Evolutionary conservation across 495 filamentous ascomycete genomes (phyloP), one percentile per base, ranked within the genome.

Genomic region (Aspergillus bridgeri): DNA sequence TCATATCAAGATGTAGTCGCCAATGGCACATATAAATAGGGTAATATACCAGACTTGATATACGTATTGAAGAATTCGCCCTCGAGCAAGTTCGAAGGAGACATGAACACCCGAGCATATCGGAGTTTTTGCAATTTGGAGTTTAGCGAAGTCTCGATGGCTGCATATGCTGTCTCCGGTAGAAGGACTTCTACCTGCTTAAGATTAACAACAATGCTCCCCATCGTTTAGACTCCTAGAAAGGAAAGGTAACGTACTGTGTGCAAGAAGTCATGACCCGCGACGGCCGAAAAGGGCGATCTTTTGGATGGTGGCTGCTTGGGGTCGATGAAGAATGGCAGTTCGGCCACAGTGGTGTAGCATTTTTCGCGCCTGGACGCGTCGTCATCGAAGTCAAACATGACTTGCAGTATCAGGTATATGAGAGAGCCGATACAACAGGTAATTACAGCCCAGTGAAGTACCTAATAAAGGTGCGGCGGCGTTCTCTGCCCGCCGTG

Each of bases 61-160:
- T 96, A 93, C 51, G 83, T 76, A 46, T 85, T 89, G 69, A 96
- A 93, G 63, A 98, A 98, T 0, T 87, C 85, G 5, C 84, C 81
- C 43, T 89, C 81, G 6, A 98, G 61, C 1, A 97, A 65, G 46
- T 86, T 82, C 15, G 78, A 79, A 22, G 96, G 79, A 13, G 86
- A 81, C 83, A 96, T 88, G 55, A 86, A 82, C 6, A 98, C 85
- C 47, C 82, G 79, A 45, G 84, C 79, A 76, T 87, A 97, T 50
- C 67, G 69, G 33, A 79, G 66, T 15, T 69, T 75, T 20, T 65
- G 65, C 6, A 79, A 50, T 44, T 75, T 76, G 18, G 62, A 57
- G 4, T 72, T 64, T 15, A 96, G 65, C 53, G 82, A 78, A 38
- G 75, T 65, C 59, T 81, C 76, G 51, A 91, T 78, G 44, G 80